Conservation (phyloP, 2,329 filamentous ascomycete species). For the Sarocladium oryzae region DNA sequence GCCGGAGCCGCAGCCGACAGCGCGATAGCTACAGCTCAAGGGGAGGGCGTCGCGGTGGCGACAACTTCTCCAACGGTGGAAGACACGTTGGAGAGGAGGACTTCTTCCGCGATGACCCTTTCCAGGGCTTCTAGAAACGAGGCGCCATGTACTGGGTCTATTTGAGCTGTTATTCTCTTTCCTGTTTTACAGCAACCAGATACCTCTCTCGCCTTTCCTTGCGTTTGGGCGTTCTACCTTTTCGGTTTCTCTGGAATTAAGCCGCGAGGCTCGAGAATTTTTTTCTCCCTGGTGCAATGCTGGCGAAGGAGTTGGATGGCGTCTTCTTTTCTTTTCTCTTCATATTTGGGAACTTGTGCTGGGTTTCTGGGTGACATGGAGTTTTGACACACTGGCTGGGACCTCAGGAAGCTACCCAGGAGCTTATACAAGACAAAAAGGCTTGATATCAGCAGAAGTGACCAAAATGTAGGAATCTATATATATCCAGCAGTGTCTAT, state of each 20-base stretch:
- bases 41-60: constrained; percentile 37
- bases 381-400: background rate
- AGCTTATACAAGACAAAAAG: background rate
- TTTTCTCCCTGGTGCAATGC: background rate
- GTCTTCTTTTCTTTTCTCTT: background rate
- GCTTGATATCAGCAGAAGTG: too few species aligned
- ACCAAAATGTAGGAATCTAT: too few species aligned
- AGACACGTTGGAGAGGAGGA: constrained; percentile 50
- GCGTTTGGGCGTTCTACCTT: too few species aligned
- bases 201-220: constrained; percentile 6
- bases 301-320: background rate
- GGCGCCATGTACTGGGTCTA: too few species aligned
- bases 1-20: constrained; percentile 46
- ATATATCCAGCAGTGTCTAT: too few species aligned
- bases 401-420: too few species aligned
- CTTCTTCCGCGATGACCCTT: constrained; percentile 53
- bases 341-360: background rate
- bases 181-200: constrained; percentile 4
- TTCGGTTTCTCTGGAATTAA: background rate
- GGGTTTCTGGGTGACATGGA: background rate
- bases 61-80: constrained; percentile 36
- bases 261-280: background rate
- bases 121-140: constrained; percentile 49
- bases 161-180: too few species aligned
- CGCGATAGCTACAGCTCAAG: constrained; percentile 43